Base-by-base conservation (phyloP, 805 yeast genomes). In the Starmera amethionina region DNA sequence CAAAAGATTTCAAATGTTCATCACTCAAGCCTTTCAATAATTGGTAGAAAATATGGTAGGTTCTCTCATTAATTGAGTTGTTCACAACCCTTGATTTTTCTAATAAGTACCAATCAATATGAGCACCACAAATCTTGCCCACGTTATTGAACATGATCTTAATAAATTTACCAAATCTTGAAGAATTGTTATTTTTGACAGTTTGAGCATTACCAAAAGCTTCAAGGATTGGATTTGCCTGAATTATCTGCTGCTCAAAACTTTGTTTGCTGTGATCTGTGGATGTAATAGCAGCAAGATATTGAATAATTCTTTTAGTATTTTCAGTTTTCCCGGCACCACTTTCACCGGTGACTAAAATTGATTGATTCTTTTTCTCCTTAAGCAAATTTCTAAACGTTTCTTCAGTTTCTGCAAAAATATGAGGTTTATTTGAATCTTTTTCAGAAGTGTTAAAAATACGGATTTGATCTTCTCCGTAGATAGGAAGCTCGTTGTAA, bases 291-390 rank as follows among this genome's bases (percentile, higher is more conserved):
- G 86, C 78, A 1, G 96, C 86, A 42, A 93, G 69, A 58, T 88
- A 93, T 58, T 89, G 97, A 44, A 93, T 82, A 41, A 93, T 88
- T 56, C 84, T 88, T 60, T 93, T 93, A 5, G 99, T 93, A 50
- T 87, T 93, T 63, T 93, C 98, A 0, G 99, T 93, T 58, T 93
- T 93, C 40, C 99, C 99, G 0, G 99, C 98, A 49, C 99, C 99
- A 19, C 95, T 82, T 58, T 93, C 99, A 47, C 99, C 99, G 0
- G 98, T 93, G n/a, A 93, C 97, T 38, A 93, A 67, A 41, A 93
- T 87, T 11, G 94, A 80, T 64, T 93, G 98, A 59, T 89, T 82
- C 51, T 77, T 78, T 38, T 66, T 70, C 47, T 82, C 79, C 11
- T 72, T 67, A 11, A 86, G 64, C 56, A 93, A 65, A 51, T 80